These are phyloP conservation scores for Pyrenula massariospora DNA, from an alignment of 495 filamentous ascomycete genomes.

Conservation along the genomic window DNA sequence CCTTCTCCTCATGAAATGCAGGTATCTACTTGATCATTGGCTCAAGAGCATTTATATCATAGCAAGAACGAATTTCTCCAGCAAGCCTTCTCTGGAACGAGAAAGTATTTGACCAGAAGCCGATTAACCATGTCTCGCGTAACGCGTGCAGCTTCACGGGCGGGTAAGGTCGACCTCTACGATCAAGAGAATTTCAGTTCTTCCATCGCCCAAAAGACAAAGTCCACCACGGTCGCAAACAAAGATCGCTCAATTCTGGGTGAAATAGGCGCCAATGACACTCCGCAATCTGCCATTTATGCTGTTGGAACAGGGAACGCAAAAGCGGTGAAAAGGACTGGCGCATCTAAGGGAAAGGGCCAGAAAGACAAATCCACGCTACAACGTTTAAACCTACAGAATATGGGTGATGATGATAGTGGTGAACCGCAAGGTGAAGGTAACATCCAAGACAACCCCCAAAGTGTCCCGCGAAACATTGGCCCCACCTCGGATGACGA, in stretches of 20 bases:
- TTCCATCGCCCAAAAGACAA: background rate
- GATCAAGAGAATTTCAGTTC: background rate
- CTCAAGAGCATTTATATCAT: too few relatives aligned
- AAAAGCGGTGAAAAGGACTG: background rate
- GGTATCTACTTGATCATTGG: too few relatives aligned
- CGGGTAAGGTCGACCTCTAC: background rate
- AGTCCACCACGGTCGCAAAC: background rate
- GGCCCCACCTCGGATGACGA: background rate
- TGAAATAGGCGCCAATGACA: background rate
- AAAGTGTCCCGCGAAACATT: background rate
- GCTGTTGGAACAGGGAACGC: background rate
- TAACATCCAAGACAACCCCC: background rate
- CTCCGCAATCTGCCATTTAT: background rate
- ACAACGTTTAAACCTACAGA: background rate
- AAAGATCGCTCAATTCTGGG: background rate
- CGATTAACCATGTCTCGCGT: conserved; percentile 1
- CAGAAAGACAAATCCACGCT: background rate
- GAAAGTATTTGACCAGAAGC: too few relatives aligned
- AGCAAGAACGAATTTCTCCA: too few relatives aligned
- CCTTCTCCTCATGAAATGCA: too few relatives aligned
- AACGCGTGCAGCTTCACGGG: background rate
- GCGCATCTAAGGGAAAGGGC: background rate
- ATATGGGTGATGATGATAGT: background rate
- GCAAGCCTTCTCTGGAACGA: too few relatives aligned
- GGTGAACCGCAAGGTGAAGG: background rate